phyloP scores from a whole-genome alignment of 192 early-diverging fungal genomes.

The Rhizoclosmatium sp. region DNA sequence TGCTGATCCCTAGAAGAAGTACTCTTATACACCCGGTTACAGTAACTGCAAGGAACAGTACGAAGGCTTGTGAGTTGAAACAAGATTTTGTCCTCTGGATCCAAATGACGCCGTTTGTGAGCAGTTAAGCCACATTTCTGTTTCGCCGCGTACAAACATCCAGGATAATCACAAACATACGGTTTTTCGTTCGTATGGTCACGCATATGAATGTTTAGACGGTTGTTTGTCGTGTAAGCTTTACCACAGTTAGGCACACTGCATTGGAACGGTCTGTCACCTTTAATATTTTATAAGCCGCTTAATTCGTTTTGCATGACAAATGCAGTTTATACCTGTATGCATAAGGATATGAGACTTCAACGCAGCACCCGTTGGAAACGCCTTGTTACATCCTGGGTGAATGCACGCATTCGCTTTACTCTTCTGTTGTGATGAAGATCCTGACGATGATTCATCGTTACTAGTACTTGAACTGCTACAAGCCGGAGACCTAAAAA shows the following conservation, averaged over 20 bases:
- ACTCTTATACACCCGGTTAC: neutral
- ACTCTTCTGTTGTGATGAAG: too few species aligned
- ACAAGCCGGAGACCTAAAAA: too few species aligned
- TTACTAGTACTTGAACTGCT: too few species aligned
- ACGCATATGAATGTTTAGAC: constrained; percentile 19
- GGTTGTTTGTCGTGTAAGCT: neutral
- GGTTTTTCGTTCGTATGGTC: constrained; percentile 20
- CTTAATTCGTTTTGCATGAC: too few species aligned
- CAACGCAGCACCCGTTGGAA: neutral
- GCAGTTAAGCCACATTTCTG: neutral
- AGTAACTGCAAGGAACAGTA: neutral
- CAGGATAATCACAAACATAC: constrained; percentile 25
- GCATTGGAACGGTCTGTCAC: constrained; percentile 6
- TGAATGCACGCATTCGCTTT: too few species aligned
- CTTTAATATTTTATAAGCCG: neutral
- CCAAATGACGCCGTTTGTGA: neutral
- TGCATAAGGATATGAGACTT: neutral
- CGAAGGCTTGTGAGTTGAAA: neutral
- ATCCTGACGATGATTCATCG: too few species aligned
- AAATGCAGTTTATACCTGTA: neutral
- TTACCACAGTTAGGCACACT: neutral
- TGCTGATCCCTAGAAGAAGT: neutral
- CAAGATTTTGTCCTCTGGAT: neutral
- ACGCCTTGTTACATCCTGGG: neutral
- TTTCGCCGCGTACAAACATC: constrained; percentile 20